Base-by-base conservation (phyloP, 495 filamentous ascomycete genomes). In the Penicillium bialowiezense region DNA sequence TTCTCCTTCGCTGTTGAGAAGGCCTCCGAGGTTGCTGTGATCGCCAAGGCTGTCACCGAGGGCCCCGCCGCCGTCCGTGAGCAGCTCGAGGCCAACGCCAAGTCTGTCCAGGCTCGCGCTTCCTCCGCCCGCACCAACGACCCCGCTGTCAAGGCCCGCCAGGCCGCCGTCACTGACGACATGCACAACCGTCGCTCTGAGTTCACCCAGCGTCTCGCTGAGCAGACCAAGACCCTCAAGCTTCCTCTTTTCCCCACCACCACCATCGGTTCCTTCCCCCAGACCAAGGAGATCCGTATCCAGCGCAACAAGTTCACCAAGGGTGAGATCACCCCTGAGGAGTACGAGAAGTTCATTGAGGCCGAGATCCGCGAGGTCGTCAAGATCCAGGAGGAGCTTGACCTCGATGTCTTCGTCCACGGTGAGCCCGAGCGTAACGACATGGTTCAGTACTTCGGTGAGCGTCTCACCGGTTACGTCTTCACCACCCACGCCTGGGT, bases 381-480 rank as follows among this genome's bases (percentile, higher is more conserved):
- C 73, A 87, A 89, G 78, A 88, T 97, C 73, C 93, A 98, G 79
- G 91, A 97, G 60, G 92, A 95, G 76, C 91, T 98, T 57, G 89
- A 81, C 66, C 85, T 98, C 17, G 93, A 97, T 63, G 95, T 98
- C 64, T 86, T 88, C 65, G 93, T 98, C 51, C 93, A 98, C 77
- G 93, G 93, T 65, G 93, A 98, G 80, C 92, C 93, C 41, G 93
- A 98, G 81, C 90, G 93, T 72, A 97, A 97, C 75, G 93, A 98
- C 84, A 98, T 98, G 93, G 93, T 98, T 33, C 93, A 98, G 74
- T 98, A 97, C 84, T 98, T 98, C 64, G 93, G 93, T 71, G 93
- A 98, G 83, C 86, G 91, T 56, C 81, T 98, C 37, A 84, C 90
- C 54, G 93, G 93, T 67, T 98, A 97, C 73, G 90, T 90, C 64